These are phyloP conservation scores for Metschnikowia kofuensis DNA, from an alignment of 805 yeast species.

Conservation along the genomic window DNA sequence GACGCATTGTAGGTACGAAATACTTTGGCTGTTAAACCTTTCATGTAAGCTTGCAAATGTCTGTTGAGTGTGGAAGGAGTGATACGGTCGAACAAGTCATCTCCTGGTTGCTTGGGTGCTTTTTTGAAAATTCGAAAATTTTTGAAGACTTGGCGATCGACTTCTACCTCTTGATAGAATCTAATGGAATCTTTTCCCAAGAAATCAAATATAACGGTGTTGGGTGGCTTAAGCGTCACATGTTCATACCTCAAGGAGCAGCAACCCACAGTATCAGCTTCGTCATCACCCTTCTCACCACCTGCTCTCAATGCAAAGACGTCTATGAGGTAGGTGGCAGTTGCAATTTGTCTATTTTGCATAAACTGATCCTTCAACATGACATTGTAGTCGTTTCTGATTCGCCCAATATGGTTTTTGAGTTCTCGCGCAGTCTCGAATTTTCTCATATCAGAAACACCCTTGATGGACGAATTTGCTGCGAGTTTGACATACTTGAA, in stretches of 20 bases:
- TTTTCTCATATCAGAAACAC: conserved; percentile 85
- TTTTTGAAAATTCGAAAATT: conserved; percentile 84
- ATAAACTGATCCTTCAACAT: conserved; percentile 71
- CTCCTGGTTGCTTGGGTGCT: conserved; percentile 86
- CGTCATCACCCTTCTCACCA: conserved; percentile 95
- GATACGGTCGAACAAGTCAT: conserved; percentile 85
- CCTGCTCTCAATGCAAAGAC: conserved; percentile 95
- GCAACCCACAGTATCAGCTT: conserved; percentile 98
- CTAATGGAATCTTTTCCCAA: conserved; percentile 94
- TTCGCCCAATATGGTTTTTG: conserved; percentile 64
- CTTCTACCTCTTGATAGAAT: conserved; percentile 88
- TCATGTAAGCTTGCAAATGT: conserved; percentile 85
- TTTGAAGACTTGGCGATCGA: conserved; percentile 87
- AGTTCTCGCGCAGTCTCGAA: conserved; percentile 91
- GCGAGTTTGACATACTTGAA: conserved; percentile 90
- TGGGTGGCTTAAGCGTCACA: conserved; percentile 80
- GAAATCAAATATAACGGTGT: conserved; percentile 83
- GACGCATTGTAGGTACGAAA: conserved; percentile 98
- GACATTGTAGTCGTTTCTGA: conserved; percentile 70
- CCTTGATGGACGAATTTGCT: conserved; percentile 86
- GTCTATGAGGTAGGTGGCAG: conserved; percentile 90
- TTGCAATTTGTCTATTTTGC: conserved; percentile 88
- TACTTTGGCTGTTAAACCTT: conserved; percentile 92
- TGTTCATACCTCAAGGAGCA: conserved; percentile 92
- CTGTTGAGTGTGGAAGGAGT: conserved; percentile 81